phyloP scores from a whole-genome alignment of 2,329 filamentous ascomycete species.

The Alternaria infectoria region DNA sequence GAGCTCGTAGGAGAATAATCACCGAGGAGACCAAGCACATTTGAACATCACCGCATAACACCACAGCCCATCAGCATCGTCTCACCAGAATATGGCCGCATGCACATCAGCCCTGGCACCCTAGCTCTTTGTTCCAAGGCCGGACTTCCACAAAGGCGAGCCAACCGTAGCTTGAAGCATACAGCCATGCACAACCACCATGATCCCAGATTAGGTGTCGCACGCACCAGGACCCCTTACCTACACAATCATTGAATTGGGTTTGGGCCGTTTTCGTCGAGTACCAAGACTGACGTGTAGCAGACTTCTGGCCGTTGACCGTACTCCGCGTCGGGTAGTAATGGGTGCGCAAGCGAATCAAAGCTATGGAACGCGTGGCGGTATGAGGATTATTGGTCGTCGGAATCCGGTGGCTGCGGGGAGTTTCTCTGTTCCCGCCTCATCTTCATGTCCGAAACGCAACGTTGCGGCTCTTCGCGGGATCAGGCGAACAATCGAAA shows the following conservation, averaged over 20 bases:
- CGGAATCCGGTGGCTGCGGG: conserved; percentile 24
- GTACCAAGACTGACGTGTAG: conserved; percentile 16
- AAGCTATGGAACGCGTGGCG: conserved; percentile 18
- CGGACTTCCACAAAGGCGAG: conserved; percentile 7
- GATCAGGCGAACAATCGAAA: background rate
- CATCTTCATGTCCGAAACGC: conserved; percentile 37
- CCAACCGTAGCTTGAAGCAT: conserved; percentile 23
- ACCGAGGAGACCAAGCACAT: background rate
- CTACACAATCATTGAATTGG: background rate
- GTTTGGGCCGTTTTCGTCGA: conserved; percentile 4
- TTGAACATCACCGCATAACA: background rate
- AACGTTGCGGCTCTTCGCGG: background rate
- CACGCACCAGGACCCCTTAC: conserved; percentile 17
- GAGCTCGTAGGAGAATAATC: background rate
- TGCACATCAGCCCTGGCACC: background rate
- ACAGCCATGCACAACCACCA: conserved; percentile 18
- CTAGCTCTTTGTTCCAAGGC: conserved; percentile 11
- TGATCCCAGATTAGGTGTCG: conserved; percentile 10
- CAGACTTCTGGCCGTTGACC: background rate
- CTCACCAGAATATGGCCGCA: background rate
- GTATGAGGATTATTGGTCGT: conserved; percentile 24
- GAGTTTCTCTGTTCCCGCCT: conserved; percentile 15
- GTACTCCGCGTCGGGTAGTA: conserved; percentile 30
- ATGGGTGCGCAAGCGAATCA: conserved; percentile 26
- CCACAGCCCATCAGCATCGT: background rate